These are phyloP conservation scores for Ganoderma lingzhi DNA, from an alignment of 1,284 basidiomycete species.

Conservation along the genomic window DNA sequence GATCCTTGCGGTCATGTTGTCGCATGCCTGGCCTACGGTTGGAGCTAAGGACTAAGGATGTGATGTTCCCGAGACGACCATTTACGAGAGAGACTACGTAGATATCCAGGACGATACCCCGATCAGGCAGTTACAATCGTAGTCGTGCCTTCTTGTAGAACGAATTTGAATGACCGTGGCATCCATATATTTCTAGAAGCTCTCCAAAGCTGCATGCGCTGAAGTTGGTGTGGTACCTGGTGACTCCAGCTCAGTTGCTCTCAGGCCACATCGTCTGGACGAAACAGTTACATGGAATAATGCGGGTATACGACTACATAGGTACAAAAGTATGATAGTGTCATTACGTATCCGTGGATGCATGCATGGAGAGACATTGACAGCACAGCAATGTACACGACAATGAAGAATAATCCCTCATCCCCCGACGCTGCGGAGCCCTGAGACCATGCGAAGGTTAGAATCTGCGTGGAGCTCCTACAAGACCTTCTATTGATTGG, in stretches of 20 bases:
- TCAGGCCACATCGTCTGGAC: neutral
- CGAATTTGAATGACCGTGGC: neutral
- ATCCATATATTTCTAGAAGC: neutral
- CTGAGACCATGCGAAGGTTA: conserved; percentile 8
- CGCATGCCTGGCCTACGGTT: neutral
- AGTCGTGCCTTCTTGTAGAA: neutral
- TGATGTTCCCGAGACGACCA: conserved; percentile 1
- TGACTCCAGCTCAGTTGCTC: neutral
- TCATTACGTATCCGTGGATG: conserved; percentile 31
- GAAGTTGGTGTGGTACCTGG: neutral
- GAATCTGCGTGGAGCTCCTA: conserved; percentile 51
- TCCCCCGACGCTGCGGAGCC: neutral
- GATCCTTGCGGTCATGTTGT: neutral
- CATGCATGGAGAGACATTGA: conserved; percentile 31
- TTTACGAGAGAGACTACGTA: neutral
- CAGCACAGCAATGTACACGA: conserved; percentile 31
- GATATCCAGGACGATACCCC: conserved; percentile 10
- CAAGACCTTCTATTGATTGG: conserved; percentile 76
- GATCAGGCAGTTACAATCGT: neutral
- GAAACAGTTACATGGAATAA: conserved; percentile 21
- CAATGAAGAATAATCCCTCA: neutral
- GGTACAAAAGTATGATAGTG: conserved; percentile 32
- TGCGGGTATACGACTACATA: conserved; percentile 34
- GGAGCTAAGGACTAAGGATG: neutral
- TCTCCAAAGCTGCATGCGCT: neutral